Percentiles rank a stretch among this genome's conserved stretches.
phyloP scores from a whole-genome alignment of 1,284 basidiomycete species.

The Mycena citricolor region DNA sequence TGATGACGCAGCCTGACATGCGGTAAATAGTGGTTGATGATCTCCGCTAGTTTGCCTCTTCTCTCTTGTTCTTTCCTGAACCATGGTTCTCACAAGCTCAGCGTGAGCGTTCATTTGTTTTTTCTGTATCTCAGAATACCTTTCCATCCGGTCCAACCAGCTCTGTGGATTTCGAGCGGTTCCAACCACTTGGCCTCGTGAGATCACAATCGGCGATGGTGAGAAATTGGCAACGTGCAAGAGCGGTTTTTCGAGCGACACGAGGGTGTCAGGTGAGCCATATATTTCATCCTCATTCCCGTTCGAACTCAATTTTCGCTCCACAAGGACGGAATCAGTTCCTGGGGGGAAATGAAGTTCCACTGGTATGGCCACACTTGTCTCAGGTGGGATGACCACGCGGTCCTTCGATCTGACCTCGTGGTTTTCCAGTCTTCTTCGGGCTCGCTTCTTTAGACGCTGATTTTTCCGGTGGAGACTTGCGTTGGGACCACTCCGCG shows the following conservation, averaged over 20 bases:
- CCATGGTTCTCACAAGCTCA: constrained; percentile 1
- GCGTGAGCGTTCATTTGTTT: constrained; percentile 10
- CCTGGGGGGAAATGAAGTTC: background rate
- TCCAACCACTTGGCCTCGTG: constrained; percentile 22
- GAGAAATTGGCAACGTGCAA: constrained; percentile 28
- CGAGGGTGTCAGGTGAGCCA: constrained; percentile 23
- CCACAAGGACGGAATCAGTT: constrained; percentile 10
- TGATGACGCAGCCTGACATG: too few species aligned
- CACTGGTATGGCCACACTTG: constrained; percentile 10
- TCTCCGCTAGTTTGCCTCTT: background rate
- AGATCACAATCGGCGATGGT: constrained; percentile 16
- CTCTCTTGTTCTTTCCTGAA: background rate
- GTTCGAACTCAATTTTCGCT: background rate
- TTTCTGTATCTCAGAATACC: background rate
- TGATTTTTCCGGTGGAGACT: constrained; percentile 6
- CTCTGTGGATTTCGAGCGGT: constrained; percentile 18
- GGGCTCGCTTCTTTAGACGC: background rate
- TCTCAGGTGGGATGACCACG: constrained; percentile 20
- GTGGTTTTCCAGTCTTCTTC: background rate
- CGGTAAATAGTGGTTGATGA: too few species aligned
- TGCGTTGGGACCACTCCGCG: background rate
- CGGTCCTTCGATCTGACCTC: constrained; percentile 1
- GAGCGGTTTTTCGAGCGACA: constrained; percentile 15
- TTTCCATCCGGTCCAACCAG: constrained; percentile 20
- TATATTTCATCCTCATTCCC: constrained; percentile 22